Base-by-base conservation (phyloP, 2,329 filamentous ascomycete genomes). In the Cephalotrichum gorgonifer region DNA sequence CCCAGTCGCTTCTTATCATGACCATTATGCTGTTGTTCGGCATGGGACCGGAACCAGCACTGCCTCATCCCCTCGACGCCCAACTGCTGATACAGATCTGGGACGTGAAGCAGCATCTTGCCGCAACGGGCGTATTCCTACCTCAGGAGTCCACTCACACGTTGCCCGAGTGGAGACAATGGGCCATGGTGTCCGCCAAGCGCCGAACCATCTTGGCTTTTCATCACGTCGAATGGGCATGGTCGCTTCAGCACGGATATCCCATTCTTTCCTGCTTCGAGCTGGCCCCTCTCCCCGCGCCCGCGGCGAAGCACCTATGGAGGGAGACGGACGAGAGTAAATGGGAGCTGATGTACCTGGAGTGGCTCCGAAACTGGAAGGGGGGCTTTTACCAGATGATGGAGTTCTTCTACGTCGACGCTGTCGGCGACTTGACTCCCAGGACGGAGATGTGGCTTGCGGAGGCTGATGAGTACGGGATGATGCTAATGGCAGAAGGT, bases 181-280 rank as follows among this genome's bases (percentile, higher is more conserved):
- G 54, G 54, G 54, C 53, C 23, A 42, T 54, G 12, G 50, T 52
- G 3, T 50, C 53, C 2, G 51, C 50, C 43, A 56, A 56, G 38
- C 50, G 54, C 5, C 50, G 54, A 9, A 56, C 53, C 4, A 51
- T 56, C n/a, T 30, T 52, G 4, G 50, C 46, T 15, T 43, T 54
- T 15, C 53, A 53, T 39, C 54, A 56, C 42, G 33, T 56, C 23
- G 54, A 56, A 41, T 56, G 53, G 53, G 43, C 51, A 2, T 56
- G 54, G 53, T 56, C 54, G 0, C 39, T 56, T 11, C 31, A 48
- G 9, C 27, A 48, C 20, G 53, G 53, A 6, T 56, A 56, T 30
- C 54, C 54, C 2, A 28, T 50, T 15, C 46, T 56, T 2, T 53
- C 53, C 4, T 56, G 54, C 41, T 54, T 54, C 39, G 54, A 56